Percentiles rank a stretch among this genome's conserved stretches.
Conservation (phyloP, 2,329 filamentous ascomycete genomes). For the Colletotrichum neosansevieriae region DNA sequence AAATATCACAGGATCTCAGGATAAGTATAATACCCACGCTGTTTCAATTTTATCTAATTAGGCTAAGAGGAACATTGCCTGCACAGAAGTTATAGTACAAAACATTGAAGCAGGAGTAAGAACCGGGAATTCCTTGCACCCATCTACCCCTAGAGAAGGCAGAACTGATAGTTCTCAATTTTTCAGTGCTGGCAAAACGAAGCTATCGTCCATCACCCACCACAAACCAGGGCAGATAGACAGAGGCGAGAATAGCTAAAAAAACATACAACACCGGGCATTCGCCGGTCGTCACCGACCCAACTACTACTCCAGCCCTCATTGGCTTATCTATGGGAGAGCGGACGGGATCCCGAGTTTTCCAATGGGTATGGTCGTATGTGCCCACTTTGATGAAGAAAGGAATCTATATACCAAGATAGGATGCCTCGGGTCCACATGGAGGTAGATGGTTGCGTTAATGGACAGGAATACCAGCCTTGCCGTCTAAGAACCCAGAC, state of each 20-base stretch:
- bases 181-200: neutral
- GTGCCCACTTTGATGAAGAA: neutral
- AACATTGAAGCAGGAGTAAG: neutral
- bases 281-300: too few relatives aligned
- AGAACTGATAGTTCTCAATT: too few relatives aligned
- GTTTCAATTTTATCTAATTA: neutral
- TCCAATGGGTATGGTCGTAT: too few relatives aligned
- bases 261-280: too few relatives aligned
- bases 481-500: neutral
- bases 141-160: neutral
- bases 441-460: neutral
- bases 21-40: neutral
- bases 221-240: fast-evolving
- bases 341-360: conserved; percentile 1
- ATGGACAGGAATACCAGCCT: neutral
- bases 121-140: neutral
- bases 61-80: neutral
- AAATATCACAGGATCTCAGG: too few relatives aligned
- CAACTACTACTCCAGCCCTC: too few relatives aligned
- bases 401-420: neutral
- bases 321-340: too few relatives aligned
- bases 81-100: neutral
- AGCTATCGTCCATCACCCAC: neutral
- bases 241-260: neutral
- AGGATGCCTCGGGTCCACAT: neutral